Conservation (phyloP, 176 grass and related monocot species). For the Pontederia crassipes region DNA sequence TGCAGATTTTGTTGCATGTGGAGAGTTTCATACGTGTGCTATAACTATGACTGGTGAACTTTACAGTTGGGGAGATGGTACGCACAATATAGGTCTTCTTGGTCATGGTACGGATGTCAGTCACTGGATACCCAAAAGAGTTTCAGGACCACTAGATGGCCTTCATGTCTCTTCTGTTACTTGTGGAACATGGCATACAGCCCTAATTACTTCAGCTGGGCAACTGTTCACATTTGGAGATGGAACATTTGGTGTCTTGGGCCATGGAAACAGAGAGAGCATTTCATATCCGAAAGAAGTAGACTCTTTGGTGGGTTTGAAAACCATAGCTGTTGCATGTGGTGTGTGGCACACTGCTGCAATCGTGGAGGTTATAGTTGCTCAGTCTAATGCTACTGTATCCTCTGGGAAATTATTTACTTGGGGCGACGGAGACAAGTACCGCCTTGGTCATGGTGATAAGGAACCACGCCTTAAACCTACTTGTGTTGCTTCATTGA, state of each 20-base stretch:
- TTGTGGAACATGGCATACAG: conserved; percentile 98
- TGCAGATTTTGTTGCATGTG: conserved; percentile 63
- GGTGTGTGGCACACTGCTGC: conserved; percentile 95
- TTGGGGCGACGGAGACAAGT: conserved; percentile 97
- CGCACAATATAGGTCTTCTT: conserved; percentile 77
- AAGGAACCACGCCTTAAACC: conserved; percentile 83
- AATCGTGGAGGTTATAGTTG: conserved; percentile 49
- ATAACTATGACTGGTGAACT: conserved; percentile 71
- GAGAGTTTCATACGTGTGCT: conserved; percentile 94
- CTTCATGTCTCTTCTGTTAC: conserved; percentile 64
- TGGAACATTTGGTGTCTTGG: conserved; percentile 94
- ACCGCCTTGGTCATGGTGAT: conserved; percentile 91
- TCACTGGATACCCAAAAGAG: conserved; percentile 98
- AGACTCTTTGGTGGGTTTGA: conserved; percentile 69
- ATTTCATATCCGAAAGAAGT: conserved; percentile 64
- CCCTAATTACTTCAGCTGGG: conserved; percentile 64
- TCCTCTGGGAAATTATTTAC: conserved; percentile 91
- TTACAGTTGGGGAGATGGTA: conserved; percentile 93
- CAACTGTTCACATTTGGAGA: conserved; percentile 92
- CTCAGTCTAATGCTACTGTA: conserved; percentile 27
- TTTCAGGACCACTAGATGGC: conserved; percentile 66
- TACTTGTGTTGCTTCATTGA: conserved; percentile 90
- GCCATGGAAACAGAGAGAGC: conserved; percentile 67
- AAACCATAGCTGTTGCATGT: conserved; percentile 73
- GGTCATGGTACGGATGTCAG: conserved; percentile 70